Percentiles rank a stretch among this genome's conserved stretches.
These are phyloP conservation scores for Jasminum sambac DNA, from an alignment of 257 asterid genomes.

Conservation along the genomic window DNA sequence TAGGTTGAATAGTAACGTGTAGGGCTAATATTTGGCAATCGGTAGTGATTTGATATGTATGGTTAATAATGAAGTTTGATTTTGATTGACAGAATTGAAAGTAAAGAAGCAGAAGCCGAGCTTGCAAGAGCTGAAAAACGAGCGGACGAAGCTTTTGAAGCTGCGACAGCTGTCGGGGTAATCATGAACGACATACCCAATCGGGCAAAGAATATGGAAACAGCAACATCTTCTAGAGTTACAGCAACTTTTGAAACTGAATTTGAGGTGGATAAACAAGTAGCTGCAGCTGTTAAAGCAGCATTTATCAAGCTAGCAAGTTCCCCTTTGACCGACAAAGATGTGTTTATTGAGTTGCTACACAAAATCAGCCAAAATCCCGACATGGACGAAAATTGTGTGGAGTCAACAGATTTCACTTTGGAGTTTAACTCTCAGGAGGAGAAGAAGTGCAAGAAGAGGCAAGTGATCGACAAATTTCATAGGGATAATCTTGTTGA, in stretches of 20 bases:
- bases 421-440: conserved; percentile 47
- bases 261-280: conserved; percentile 94
- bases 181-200: conserved; percentile 66
- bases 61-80: too few species aligned
- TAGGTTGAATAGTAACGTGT: too few species aligned
- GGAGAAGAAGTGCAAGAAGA: conserved; percentile 30
- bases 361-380: conserved; percentile 82
- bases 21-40: too few species aligned
- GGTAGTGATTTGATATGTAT: too few species aligned
- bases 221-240: conserved; percentile 47
- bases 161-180: conserved; percentile 73
- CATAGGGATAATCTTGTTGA: conserved; percentile 47
- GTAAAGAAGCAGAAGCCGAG: conserved; percentile 74
- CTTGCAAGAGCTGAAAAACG: conserved; percentile 52
- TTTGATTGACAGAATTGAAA: conserved; percentile 54
- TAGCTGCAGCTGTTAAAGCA: conserved; percentile 80
- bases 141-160: conserved; percentile 81
- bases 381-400: conserved; percentile 45
- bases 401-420: conserved; percentile 34
- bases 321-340: conserved; percentile 67
- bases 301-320: conserved; percentile 74
- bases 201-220: conserved; percentile 55
- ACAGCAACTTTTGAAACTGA: conserved; percentile 82
- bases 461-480: conserved; percentile 41
- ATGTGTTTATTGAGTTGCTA: conserved; percentile 71